phyloP scores from a whole-genome alignment of 148 eudicot genomes.

The Arbutus unedo region DNA sequence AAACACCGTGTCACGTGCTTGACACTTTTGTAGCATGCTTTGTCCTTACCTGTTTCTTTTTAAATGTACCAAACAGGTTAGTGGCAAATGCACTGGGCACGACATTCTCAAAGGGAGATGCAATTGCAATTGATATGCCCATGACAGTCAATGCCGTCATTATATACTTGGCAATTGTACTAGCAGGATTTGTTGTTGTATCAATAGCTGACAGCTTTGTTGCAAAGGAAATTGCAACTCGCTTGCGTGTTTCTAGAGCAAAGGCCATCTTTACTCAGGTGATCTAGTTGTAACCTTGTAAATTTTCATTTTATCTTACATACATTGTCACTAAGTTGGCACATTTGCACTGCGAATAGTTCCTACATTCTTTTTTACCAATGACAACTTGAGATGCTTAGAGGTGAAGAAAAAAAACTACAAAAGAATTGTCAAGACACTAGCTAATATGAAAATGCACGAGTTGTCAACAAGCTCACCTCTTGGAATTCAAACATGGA shows the following conservation, averaged over 20 bases:
- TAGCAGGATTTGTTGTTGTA: conserved; percentile 75
- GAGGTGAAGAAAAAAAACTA: background rate
- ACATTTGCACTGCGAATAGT: background rate
- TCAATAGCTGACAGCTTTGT: conserved; percentile 96
- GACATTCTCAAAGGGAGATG: conserved; percentile 70
- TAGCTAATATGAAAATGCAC: background rate
- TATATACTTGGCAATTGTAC: conserved; percentile 77
- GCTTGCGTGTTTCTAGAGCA: conserved; percentile 77
- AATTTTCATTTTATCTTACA: background rate
- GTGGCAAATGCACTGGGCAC: conserved; percentile 79
- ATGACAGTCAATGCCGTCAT: conserved; percentile 87
- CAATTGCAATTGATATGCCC: conserved; percentile 94
- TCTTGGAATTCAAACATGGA: background rate
- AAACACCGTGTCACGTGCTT: background rate
- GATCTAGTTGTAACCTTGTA: background rate
- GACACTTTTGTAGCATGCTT: background rate
- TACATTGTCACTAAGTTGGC: background rate
- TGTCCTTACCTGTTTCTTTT: background rate
- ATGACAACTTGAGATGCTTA: background rate
- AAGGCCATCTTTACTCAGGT: conserved; percentile 96
- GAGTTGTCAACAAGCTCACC: background rate
- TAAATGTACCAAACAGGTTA: conserved; percentile 43
- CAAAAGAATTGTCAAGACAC: background rate
- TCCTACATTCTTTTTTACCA: background rate
- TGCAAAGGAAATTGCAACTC: conserved; percentile 76